phyloP scores from a whole-genome alignment of 2,329 filamentous ascomycete genomes.

The Hymenoscyphus albidus region DNA sequence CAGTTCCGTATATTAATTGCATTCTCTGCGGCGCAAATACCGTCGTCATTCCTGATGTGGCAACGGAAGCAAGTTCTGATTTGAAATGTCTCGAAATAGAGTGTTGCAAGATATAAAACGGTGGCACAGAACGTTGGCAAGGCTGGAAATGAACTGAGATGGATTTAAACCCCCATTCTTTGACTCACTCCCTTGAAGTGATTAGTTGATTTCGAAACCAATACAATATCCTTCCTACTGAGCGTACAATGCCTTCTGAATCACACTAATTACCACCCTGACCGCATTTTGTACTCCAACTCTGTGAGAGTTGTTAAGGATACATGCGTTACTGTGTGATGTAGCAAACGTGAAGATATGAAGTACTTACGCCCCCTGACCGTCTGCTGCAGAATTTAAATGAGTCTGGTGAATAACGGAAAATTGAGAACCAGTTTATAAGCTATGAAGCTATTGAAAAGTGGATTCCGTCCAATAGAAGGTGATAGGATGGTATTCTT shows the following conservation, averaged over 20 bases:
- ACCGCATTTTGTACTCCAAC: neutral
- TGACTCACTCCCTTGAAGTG: neutral
- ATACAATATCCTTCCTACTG: neutral
- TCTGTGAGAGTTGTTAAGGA: neutral
- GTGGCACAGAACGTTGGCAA: neutral
- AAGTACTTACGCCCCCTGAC: no score
- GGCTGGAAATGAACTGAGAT: neutral
- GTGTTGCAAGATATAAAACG: neutral
- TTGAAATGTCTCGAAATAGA: neutral
- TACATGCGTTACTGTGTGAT: no score
- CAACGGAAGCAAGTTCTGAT: neutral
- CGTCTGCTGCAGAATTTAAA: no score
- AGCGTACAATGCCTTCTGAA: neutral
- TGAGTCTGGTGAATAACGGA: no score
- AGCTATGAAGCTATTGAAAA: no score
- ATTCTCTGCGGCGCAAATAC: neutral
- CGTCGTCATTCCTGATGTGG: neutral
- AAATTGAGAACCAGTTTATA: no score
- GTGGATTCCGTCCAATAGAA: no score
- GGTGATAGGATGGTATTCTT: no score
- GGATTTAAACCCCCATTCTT: neutral
- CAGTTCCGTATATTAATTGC: neutral
- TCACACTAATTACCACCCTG: neutral
- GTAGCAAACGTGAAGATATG: no score
- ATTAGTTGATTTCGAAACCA: neutral